phyloP scores from a whole-genome alignment of 306 rosid genomes.

The Canavalia ensiformis region DNA sequence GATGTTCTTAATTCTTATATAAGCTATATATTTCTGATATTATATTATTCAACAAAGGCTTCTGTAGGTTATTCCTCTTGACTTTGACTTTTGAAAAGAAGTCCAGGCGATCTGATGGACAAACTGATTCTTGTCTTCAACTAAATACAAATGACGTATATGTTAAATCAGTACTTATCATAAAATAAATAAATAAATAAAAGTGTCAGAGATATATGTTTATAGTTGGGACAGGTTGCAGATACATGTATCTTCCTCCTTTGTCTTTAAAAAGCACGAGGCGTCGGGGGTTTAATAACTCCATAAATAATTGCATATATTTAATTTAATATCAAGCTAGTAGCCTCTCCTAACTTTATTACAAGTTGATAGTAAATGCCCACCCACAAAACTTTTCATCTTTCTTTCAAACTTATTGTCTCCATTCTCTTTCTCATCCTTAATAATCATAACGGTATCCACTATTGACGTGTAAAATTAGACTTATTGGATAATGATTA shows the following conservation, averaged over 20 bases:
- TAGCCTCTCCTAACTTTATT: slow-evolving; percentile 12
- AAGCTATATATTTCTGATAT: no score
- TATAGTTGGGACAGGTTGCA: slow-evolving; percentile 28
- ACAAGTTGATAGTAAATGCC: slow-evolving; percentile 40
- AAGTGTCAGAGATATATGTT: slow-evolving; percentile 27
- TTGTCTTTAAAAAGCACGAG: slow-evolving; percentile 42
- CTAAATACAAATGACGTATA: neutral
- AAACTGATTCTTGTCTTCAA: slow-evolving; percentile 24
- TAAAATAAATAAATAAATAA: neutral
- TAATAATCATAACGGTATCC: slow-evolving; percentile 39
- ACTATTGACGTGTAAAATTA: neutral
- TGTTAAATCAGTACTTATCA: slow-evolving; percentile 1
- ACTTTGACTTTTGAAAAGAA: slow-evolving; percentile 47
- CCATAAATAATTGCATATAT: slow-evolving; percentile 2
- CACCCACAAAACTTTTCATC: neutral
- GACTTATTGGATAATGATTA: neutral
- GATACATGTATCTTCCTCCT: slow-evolving; percentile 48
- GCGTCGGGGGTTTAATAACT: slow-evolving; percentile 34
- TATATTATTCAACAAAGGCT: slow-evolving; percentile 41
- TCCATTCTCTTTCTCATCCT: slow-evolving; percentile 29
- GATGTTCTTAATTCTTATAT: no score
- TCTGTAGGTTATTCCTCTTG: slow-evolving; percentile 44
- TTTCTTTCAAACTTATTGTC: slow-evolving; percentile 20
- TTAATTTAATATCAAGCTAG: slow-evolving; percentile 15
- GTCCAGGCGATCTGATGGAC: slow-evolving; percentile 44